Percentiles rank a stretch among this genome's conserved stretches.
phyloP scores from a whole-genome alignment of 805 yeast species.

The Myxozyma melibiosi region DNA sequence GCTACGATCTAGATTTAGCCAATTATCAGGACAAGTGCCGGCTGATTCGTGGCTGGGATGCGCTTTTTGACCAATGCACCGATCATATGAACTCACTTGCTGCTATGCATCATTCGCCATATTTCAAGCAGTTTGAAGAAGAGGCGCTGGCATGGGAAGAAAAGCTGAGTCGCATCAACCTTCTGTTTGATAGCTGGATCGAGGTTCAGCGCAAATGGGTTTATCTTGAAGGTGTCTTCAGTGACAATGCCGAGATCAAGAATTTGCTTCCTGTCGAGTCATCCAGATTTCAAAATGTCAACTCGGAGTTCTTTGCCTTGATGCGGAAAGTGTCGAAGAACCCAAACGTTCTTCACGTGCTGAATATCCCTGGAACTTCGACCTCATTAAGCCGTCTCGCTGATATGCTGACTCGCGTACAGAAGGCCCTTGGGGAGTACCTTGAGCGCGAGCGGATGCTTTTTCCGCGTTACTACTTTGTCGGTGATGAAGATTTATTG shows the following conservation, averaged over 20 bases:
- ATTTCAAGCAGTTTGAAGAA: slow-evolving; percentile 61
- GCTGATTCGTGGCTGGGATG: slow-evolving; percentile 70
- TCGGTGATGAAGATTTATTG: slow-evolving; percentile 87
- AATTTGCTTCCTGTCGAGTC: slow-evolving; percentile 70
- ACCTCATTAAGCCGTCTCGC: slow-evolving; percentile 52
- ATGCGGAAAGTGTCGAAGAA: slow-evolving; percentile 54
- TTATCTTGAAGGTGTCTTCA: slow-evolving; percentile 76
- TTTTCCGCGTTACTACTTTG: slow-evolving; percentile 81
- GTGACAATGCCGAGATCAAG: slow-evolving; percentile 58
- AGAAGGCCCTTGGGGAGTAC: slow-evolving; percentile 71
- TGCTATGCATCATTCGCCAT: slow-evolving; percentile 72
- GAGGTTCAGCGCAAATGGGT: slow-evolving; percentile 90
- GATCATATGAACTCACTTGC: slow-evolving; percentile 63
- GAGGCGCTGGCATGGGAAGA: slow-evolving; percentile 58
- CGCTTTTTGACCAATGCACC: slow-evolving; percentile 56
- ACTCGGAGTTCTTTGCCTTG: slow-evolving; percentile 60
- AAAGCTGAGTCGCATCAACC: slow-evolving; percentile 53
- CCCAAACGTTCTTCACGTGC: slow-evolving; percentile 56
- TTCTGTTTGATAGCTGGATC: slow-evolving; percentile 68
- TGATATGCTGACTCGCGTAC: slow-evolving; percentile 60
- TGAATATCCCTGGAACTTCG: slow-evolving; percentile 53
- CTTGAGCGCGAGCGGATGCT: slow-evolving; percentile 74
- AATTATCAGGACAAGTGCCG: slow-evolving; percentile 55
- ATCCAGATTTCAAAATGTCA: slow-evolving; percentile 61
- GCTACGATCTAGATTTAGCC: slow-evolving; percentile 54